A percentile compares a stretch with the other conserved stretches of the same genome.
These are phyloP conservation scores for Aureobasidium sp. DNA, from an alignment of 2,329 filamentous ascomycete genomes.

Conservation along the genomic window DNA sequence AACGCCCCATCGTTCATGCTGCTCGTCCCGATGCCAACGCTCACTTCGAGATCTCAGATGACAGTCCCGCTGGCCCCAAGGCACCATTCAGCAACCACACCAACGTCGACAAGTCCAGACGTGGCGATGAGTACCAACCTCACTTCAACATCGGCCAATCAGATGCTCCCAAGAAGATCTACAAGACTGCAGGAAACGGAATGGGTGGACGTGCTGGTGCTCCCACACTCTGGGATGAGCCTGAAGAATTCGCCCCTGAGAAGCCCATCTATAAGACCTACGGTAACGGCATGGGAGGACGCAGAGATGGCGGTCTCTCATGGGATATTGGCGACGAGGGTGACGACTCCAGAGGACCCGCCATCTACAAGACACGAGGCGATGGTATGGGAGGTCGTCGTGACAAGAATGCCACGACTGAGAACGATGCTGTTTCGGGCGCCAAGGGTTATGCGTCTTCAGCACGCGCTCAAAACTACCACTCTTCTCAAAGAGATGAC, in stretches of 20 bases:
- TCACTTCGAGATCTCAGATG: slow-evolving; percentile 80
- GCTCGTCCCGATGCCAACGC: slow-evolving; percentile 71
- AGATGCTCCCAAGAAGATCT: slow-evolving; percentile 27
- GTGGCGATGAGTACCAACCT: slow-evolving; percentile 66
- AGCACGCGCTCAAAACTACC: slow-evolving; percentile 4
- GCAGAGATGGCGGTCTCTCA: slow-evolving; percentile 6
- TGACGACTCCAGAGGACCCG: slow-evolving; percentile 21
- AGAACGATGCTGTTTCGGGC: not conserved
- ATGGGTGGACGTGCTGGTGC: slow-evolving; percentile 57
- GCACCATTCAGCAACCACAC: slow-evolving; percentile 33
- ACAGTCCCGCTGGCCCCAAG: slow-evolving; percentile 44
- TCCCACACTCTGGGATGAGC: slow-evolving; percentile 49
- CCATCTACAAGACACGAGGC: slow-evolving; percentile 32
- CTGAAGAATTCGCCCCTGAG: slow-evolving; percentile 4
- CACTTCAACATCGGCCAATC: slow-evolving; percentile 73
- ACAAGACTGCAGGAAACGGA: slow-evolving; percentile 40
- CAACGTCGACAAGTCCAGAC: slow-evolving; percentile 55
- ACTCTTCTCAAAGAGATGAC: slow-evolving; percentile 23
- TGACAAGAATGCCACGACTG: slow-evolving; percentile 11
- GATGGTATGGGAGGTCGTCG: slow-evolving; percentile 51
- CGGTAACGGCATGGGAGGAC: slow-evolving; percentile 53
- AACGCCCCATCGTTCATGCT: slow-evolving; percentile 54
- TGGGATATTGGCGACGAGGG: slow-evolving; percentile 17
- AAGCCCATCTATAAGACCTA: slow-evolving; percentile 31
- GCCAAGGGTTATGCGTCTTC: not conserved